Evolutionary conservation across 352 stramenopile genomes (phyloP).

Genomic region (Pythium pyrilobum): DNA sequence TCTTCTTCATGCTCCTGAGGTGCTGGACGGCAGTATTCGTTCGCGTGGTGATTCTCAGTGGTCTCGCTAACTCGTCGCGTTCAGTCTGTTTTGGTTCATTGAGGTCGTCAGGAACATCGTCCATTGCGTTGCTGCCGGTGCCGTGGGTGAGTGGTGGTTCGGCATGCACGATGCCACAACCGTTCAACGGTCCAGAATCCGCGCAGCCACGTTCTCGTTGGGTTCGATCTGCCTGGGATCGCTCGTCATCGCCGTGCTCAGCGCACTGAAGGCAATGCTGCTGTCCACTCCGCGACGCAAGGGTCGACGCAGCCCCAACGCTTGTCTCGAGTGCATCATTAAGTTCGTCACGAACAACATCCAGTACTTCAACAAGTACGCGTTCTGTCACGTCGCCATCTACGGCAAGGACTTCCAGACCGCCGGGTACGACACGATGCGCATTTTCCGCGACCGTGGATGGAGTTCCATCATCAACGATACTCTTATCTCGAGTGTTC

Average conservation of each 20-base stretch:
- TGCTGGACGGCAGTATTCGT: no score
- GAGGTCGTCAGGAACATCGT: constrained; percentile 83
- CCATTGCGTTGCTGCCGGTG: constrained; percentile 76
- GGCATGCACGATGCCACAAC: constrained; percentile 66
- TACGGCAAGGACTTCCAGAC: constrained; percentile 80
- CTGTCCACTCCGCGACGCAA: constrained; percentile 66
- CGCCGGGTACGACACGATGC: constrained; percentile 72
- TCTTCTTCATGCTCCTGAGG: constrained; percentile 87
- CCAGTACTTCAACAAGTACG: constrained; percentile 87
- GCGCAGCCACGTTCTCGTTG: constrained; percentile 66
- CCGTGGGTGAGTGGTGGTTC: constrained; percentile 86
- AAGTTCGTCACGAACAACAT: constrained; percentile 65
- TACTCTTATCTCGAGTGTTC: constrained; percentile 69
- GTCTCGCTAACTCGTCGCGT: background rate
- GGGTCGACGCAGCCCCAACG: constrained; percentile 54
- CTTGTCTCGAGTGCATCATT: constrained; percentile 79
- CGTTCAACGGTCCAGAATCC: constrained; percentile 57
- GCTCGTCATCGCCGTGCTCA: constrained; percentile 66
- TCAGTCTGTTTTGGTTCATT: constrained; percentile 80
- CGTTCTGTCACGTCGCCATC: constrained; percentile 81
- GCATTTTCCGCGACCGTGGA: constrained; percentile 72
- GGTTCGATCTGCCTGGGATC: constrained; percentile 84
- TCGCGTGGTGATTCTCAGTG: no score
- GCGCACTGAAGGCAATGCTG: constrained; percentile 59
- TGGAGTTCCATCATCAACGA: constrained; percentile 81